A percentile compares a stretch with the other conserved stretches of the same genome.
These are phyloP conservation scores for Oxyria digyna DNA, from an alignment of 148 eudicot genomes.

Conservation along the genomic window DNA sequence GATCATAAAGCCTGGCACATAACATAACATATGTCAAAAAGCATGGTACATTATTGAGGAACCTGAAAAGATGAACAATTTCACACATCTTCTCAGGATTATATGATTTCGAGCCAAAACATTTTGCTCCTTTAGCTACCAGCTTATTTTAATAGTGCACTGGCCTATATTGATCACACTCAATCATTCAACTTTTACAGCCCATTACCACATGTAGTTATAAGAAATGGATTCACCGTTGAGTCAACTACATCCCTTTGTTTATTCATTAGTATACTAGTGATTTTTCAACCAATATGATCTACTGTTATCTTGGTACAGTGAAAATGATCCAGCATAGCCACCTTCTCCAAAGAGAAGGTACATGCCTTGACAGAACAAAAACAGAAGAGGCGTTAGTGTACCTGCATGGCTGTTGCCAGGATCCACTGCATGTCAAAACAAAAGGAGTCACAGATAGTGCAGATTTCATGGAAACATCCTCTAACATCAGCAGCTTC, in stretches of 20 bases:
- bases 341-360: not conserved
- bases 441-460: slow-evolving; percentile 69
- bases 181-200: not conserved
- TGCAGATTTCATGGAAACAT: slow-evolving; percentile 46
- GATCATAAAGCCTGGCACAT: slow-evolving; percentile 80
- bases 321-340: not conserved
- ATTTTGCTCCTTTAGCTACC: not conserved
- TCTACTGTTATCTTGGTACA: not conserved
- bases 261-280: not conserved
- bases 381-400: slow-evolving; percentile 1
- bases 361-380: not conserved
- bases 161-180: not conserved
- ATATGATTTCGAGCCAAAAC: not conserved
- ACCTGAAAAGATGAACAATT: not conserved
- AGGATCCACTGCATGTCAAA: slow-evolving; percentile 57
- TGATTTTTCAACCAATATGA: not conserved
- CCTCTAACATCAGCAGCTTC: slow-evolving; percentile 54
- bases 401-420: slow-evolving; percentile 90
- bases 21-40: slow-evolving; percentile 1
- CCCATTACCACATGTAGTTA: not conserved
- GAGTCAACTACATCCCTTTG: not conserved
- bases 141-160: not conserved
- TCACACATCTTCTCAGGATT: not conserved
- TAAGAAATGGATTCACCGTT: not conserved
- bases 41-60: not conserved